phyloP scores from a whole-genome alignment of 257 asterid genomes.

The Nicotiana knightiana region DNA sequence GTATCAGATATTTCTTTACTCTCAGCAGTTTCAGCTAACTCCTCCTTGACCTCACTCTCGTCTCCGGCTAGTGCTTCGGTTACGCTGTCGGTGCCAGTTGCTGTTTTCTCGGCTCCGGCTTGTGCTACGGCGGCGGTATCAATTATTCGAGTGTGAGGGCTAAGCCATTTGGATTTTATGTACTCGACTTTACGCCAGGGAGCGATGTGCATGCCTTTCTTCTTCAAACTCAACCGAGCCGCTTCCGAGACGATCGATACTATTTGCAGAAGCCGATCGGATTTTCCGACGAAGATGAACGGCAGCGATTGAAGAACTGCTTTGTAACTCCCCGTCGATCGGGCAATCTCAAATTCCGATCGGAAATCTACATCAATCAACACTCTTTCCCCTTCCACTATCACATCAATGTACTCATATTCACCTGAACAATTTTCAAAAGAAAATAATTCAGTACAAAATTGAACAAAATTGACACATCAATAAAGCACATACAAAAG shows the following conservation, averaged over 20 bases:
- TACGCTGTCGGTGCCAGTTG: neutral
- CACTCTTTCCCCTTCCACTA: slow-evolving; percentile 52
- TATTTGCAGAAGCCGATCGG: slow-evolving; percentile 75
- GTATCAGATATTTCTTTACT: slow-evolving; percentile 21
- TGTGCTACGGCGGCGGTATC: neutral
- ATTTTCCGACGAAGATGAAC: slow-evolving; percentile 65
- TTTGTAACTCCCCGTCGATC: slow-evolving; percentile 64
- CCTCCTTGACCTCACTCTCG: slow-evolving; percentile 14
- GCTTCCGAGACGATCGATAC: slow-evolving; percentile 73
- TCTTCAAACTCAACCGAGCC: slow-evolving; percentile 68
- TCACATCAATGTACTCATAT: slow-evolving; percentile 82
- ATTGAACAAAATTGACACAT: neutral
- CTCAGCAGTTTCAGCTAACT: slow-evolving; percentile 8
- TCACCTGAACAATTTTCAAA: slow-evolving; percentile 37
- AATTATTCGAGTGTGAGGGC: slow-evolving; percentile 43
- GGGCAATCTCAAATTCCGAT: slow-evolving; percentile 86
- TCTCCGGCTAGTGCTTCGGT: slow-evolving; percentile 10
- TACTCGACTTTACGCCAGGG: slow-evolving; percentile 94
- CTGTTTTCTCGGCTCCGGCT: slow-evolving; percentile 7
- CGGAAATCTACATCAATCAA: slow-evolving; percentile 79
- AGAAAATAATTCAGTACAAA: neutral
- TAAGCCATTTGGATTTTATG: slow-evolving; percentile 75
- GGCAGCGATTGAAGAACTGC: slow-evolving; percentile 61
- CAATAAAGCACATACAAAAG: too few species aligned
- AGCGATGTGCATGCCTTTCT: slow-evolving; percentile 91